Conservation (phyloP, 805 yeast genomes). For the Candida nemodendra region DNA sequence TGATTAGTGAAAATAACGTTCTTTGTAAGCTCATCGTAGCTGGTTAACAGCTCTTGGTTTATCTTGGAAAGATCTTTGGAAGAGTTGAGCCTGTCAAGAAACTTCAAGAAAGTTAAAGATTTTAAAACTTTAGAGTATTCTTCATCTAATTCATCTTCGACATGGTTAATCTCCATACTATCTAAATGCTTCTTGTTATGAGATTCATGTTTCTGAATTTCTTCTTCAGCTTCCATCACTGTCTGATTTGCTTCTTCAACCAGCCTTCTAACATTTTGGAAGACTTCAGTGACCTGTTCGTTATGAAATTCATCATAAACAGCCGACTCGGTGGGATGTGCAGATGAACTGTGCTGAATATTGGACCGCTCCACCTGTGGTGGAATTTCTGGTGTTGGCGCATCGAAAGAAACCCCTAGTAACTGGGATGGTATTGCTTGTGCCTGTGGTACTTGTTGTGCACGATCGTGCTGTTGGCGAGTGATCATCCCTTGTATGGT, state of each 20-base stretch:
- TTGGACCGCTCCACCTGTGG: neutral
- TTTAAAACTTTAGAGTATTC: conserved; percentile 26
- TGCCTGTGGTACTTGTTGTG: conserved; percentile 6
- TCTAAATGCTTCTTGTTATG: conserved; percentile 7
- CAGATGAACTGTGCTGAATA: neutral
- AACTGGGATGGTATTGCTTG: neutral
- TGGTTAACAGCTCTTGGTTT: conserved; percentile 20
- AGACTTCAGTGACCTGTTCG: conserved; percentile 24
- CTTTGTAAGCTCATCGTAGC: conserved; percentile 24
- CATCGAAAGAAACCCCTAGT: neutral
- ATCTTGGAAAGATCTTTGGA: conserved; percentile 21
- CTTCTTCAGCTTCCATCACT: conserved; percentile 28
- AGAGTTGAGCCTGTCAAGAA: conserved; percentile 28
- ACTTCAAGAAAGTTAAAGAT: conserved; percentile 28
- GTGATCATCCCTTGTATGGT: conserved; percentile 4
- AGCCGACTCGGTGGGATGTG: neutral
- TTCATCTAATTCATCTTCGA: conserved; percentile 20
- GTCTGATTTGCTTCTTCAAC: conserved; percentile 28
- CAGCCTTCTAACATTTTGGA: conserved; percentile 26
- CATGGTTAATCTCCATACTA: conserved; percentile 3
- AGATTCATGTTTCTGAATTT: conserved; percentile 22
- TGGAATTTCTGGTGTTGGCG: conserved; percentile 1
- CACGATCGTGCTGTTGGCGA: conserved; percentile 8
- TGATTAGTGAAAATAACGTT: conserved; percentile 28
- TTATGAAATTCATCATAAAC: conserved; percentile 18